Base-by-base conservation (phyloP, 371 early-diverging fungal species). In the Mucor indicus region DNA sequence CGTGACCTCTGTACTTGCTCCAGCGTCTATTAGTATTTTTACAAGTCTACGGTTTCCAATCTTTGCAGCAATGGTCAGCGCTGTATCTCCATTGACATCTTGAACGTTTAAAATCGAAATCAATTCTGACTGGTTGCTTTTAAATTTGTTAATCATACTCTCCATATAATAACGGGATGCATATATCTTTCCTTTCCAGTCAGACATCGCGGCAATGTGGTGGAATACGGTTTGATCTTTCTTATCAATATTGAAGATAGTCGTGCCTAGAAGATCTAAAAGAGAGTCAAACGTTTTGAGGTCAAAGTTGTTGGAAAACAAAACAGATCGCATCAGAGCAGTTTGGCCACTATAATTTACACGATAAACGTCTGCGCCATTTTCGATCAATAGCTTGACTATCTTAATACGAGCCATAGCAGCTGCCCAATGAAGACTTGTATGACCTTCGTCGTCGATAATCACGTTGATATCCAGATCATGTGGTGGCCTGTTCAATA, bases 371-470 rank as follows among this genome's bases (percentile, higher is more conserved):
- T 92, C 87, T 2, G 92, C 92, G 0, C 90, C 89, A 33, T 82
- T 82, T 17, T 80, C 70, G 5, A 97, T 63, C 36, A 96, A 64
- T 8, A 87, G 56, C 29, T 83, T 75, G 23, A 96, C 80, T 7
- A 92, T 75, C 30, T 84, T 73, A 23, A 91, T 77, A 16, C 89
- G 77, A 0, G 88, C 96, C 57, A 97, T 81, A 6, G 96, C 92
- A 7, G 95, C 91, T 0, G 98, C 96, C 96, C 96, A 98, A 55
- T 98, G 98, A 12, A 95, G 67, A 5, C 94, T 81, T 0, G 96
- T 90, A 55, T 98, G 95, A 1, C 96, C 96, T 38, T 91, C 90
- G 33, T 92, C 95, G 47, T 98, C 97, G 30, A 98, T 89, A 15
- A 84, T 79, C 20, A 93, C 66, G 64, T 96, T 85, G 17, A 92